Conservation (phyloP, 768 basidiomycete species). For the Albatrellus ellisii region DNA sequence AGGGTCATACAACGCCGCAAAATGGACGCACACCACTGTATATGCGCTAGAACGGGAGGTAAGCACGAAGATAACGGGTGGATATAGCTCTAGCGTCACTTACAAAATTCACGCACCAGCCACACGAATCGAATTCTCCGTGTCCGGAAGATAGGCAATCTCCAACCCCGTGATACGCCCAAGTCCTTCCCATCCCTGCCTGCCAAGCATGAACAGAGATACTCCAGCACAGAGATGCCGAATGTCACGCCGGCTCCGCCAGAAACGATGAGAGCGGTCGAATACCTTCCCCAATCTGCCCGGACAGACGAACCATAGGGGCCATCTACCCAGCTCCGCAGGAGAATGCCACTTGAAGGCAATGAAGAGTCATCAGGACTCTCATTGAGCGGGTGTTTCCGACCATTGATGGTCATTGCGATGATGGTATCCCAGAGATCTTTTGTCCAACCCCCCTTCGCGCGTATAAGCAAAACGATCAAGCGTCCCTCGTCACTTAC, state of each 20-base stretch:
- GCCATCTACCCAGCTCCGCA: conserved; percentile 49
- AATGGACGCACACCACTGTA: conserved; percentile 63
- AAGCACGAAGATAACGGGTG: neutral
- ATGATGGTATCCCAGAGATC: conserved; percentile 46
- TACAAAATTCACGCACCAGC: conserved; percentile 66
- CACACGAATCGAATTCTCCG: conserved; percentile 60
- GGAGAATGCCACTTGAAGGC: conserved; percentile 34
- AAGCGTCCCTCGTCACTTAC: conserved; percentile 34
- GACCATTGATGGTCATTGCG: conserved; percentile 20
- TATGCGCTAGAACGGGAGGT: conserved; percentile 44
- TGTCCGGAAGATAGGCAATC: conserved; percentile 27
- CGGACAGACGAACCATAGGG: conserved; percentile 57
- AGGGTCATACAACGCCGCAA: conserved; percentile 49
- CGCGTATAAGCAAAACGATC: conserved; percentile 55
- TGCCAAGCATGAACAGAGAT: conserved; percentile 43
- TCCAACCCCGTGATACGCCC: too few relatives aligned
- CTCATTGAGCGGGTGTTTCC: conserved; percentile 19
- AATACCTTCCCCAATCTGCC: conserved; percentile 43
- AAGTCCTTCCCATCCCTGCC: conserved; percentile 32
- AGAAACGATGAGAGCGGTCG: conserved; percentile 46
- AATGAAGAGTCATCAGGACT: conserved; percentile 18
- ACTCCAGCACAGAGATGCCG: conserved; percentile 51
- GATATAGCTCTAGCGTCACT: conserved; percentile 17
- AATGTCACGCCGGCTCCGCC: conserved; percentile 74
- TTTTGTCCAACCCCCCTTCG: conserved; percentile 57